Conservation (phyloP, 345 rosid species). For the Limnanthes douglasii region DNA sequence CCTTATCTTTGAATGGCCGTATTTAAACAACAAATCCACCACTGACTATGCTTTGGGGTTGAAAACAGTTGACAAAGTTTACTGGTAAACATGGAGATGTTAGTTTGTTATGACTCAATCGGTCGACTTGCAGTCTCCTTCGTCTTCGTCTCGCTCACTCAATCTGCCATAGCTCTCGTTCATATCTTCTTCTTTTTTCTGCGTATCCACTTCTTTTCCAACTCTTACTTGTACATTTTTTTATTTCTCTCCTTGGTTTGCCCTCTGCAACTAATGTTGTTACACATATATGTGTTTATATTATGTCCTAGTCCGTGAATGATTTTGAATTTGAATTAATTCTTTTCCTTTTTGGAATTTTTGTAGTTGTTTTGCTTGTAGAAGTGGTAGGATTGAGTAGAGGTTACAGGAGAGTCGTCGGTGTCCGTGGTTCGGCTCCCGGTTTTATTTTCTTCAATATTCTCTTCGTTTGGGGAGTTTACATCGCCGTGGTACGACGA, state of each 20-base stretch:
- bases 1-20: no score
- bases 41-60: no score
- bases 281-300: not conserved
- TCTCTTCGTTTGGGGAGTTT: slow-evolving; percentile 32
- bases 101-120: slow-evolving; percentile 4
- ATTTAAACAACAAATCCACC: no score
- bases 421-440: slow-evolving; percentile 35
- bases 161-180: slow-evolving; percentile 20
- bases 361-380: slow-evolving; percentile 22
- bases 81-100: no score
- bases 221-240: slow-evolving; percentile 17
- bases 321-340: not conserved
- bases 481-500: slow-evolving; percentile 19
- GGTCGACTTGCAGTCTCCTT: slow-evolving; percentile 21
- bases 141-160: slow-evolving; percentile 24
- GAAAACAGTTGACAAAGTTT: no score
- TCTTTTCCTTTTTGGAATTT: no score
- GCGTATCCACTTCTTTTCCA: slow-evolving; percentile 21
- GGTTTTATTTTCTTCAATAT: slow-evolving; percentile 33
- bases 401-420: slow-evolving; percentile 27
- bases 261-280: no score
- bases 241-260: not conserved
- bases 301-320: no score
- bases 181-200: slow-evolving; percentile 33
- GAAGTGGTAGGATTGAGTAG: slow-evolving; percentile 23